These are phyloP conservation scores for Paraurostyla sp. DNA, from an alignment of 73 alveolate species.

Conservation along the genomic window DNA sequence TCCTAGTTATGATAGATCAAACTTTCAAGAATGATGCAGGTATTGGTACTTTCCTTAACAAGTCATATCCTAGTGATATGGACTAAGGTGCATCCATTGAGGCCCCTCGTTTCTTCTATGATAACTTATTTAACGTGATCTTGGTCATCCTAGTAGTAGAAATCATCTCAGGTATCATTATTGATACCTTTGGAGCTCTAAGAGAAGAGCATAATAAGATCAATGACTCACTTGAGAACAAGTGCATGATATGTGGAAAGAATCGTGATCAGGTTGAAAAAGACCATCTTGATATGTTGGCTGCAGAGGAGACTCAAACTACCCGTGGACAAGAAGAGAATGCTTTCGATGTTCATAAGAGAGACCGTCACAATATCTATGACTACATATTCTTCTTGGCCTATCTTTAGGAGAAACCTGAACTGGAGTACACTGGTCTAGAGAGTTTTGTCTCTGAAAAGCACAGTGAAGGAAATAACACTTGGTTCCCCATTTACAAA, in stretches of 20 bases:
- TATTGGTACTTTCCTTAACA: slow-evolving; percentile 77
- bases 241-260: slow-evolving; percentile 95
- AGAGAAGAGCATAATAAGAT: slow-evolving; percentile 92
- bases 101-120: slow-evolving; percentile 88
- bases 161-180: slow-evolving; percentile 97
- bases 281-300: slow-evolving; percentile 73
- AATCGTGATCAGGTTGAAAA: slow-evolving; percentile 92
- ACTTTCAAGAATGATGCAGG: slow-evolving; percentile 90
- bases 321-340: slow-evolving; percentile 65
- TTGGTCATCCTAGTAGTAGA: slow-evolving; percentile 91
- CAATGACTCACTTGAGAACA: slow-evolving; percentile 88
- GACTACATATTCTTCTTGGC: slow-evolving; percentile 93
- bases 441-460: slow-evolving; percentile 91
- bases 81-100: slow-evolving; percentile 73
- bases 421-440: slow-evolving; percentile 93
- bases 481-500: slow-evolving; percentile 93
- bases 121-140: slow-evolving; percentile 89
- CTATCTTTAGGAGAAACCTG: slow-evolving; percentile 90
- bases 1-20: slow-evolving; percentile 80
- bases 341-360: slow-evolving; percentile 85
- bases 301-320: slow-evolving; percentile 71
- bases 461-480: slow-evolving; percentile 83
- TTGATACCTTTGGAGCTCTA: slow-evolving; percentile 97
- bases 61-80: slow-evolving; percentile 59
- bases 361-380: slow-evolving; percentile 86